Evolutionary conservation across 139 green algal species (phyloP).

Genomic region (Chlamydomonas eustigma): DNA sequence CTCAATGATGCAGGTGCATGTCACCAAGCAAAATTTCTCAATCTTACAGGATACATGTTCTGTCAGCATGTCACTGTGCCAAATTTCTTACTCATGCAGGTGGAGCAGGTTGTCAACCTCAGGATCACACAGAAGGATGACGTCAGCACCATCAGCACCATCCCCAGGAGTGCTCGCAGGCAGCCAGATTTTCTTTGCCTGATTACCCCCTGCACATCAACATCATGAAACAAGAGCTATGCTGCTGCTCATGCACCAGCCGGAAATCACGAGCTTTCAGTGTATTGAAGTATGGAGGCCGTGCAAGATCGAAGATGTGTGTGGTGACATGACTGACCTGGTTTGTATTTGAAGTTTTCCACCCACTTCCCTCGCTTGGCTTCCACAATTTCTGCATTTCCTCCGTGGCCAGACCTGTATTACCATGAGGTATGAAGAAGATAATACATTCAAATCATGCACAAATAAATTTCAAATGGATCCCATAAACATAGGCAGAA

Average conservation of each 20-base stretch:
- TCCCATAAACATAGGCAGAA: too few relatives aligned
- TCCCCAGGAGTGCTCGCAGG: conserved; percentile 51
- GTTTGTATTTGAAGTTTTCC: conserved; percentile 64
- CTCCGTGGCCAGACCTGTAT: conserved; percentile 60
- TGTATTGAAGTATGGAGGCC: too few relatives aligned
- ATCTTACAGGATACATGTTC: too few relatives aligned
- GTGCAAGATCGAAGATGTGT: too few relatives aligned
- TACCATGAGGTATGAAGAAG: neutral
- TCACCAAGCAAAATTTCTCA: too few relatives aligned
- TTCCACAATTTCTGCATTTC: conserved; percentile 65
- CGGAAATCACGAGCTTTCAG: too few relatives aligned
- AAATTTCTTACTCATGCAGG: conserved; percentile 52
- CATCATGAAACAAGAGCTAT: too few relatives aligned
- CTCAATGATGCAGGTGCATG: too few relatives aligned
- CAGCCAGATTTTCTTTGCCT: conserved; percentile 71
- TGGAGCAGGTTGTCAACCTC: conserved; percentile 58
- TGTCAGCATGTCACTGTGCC: too few relatives aligned
- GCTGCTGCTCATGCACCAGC: too few relatives aligned
- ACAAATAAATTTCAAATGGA: too few relatives aligned
- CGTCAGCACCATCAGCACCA: conserved; percentile 56
- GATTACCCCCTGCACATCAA: conserved; percentile 51
- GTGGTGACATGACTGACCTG: neutral
- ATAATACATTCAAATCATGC: too few relatives aligned
- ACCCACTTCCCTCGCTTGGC: conserved; percentile 52
- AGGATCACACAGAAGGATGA: conserved; percentile 54